A percentile compares a stretch with the other conserved stretches of the same genome.
phyloP scores from a whole-genome alignment of 352 stramenopile genomes.

The Pythium vanterpoolii region DNA sequence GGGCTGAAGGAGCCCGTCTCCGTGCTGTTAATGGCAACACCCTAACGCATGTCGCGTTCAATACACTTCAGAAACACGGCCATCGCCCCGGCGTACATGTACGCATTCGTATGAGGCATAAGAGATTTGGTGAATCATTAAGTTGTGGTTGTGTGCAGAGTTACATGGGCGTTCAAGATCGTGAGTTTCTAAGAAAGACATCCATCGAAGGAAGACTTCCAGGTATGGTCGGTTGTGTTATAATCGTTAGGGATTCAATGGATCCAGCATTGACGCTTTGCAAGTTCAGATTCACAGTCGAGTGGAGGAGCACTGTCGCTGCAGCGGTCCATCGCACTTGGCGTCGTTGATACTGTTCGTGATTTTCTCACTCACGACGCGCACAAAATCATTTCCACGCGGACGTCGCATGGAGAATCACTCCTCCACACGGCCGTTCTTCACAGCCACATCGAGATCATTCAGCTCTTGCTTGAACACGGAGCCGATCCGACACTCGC shows the following conservation, averaged over 20 bases:
- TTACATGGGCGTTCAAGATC: constrained; percentile 44
- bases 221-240: constrained; percentile 6
- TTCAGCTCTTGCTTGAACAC: constrained; percentile 47
- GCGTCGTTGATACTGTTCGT: constrained; percentile 24
- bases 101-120: neutral
- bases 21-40: constrained; percentile 38
- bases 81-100: constrained; percentile 2
- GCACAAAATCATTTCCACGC: constrained; percentile 9
- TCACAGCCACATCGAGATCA: constrained; percentile 42
- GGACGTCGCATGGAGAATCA: constrained; percentile 59
- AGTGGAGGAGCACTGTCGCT: constrained; percentile 37
- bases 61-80: constrained; percentile 21
- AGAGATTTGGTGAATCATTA: neutral
- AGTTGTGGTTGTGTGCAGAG: constrained; percentile 27
- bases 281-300: constrained; percentile 24
- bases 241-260: neutral
- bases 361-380: constrained; percentile 11
- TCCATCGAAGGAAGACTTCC: constrained; percentile 28
- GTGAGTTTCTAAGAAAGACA: constrained; percentile 38
- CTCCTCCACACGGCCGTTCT: constrained; percentile 67
- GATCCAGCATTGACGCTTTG: neutral
- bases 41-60: constrained; percentile 37
- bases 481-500: constrained; percentile 38
- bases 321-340: constrained; percentile 57
- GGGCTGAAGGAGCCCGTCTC: constrained; percentile 33